Base-by-base conservation (phyloP, 2,329 filamentous ascomycete species). In the Neonectria ditissima region DNA sequence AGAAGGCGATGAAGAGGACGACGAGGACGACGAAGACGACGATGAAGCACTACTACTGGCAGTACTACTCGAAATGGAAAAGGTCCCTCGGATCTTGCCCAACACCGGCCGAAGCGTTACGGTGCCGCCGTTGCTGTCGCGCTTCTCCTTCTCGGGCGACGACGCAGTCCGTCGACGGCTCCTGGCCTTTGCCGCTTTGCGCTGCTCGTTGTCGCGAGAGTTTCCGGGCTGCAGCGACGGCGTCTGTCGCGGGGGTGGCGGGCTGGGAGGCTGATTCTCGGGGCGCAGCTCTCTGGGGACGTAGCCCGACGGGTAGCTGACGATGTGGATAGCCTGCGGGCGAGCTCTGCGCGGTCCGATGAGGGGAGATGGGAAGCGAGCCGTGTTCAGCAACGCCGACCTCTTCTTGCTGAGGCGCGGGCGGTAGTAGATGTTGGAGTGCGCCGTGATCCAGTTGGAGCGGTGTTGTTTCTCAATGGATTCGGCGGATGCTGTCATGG, bases 231-330 rank as follows among this genome's bases (percentile, higher is more conserved):
- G 69, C 24, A 71, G 37, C 14, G 70, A 73, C 37, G 70, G 70
- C 13, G 65, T 59, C 37, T 59, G 69, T 16, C 67, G 67, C 51
- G 61, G 45, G 22, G 59, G 51, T 30, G 62, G 62, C 14, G 69
- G 69, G 48, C 63, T 55, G n/a, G 54, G 53, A 43, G 70, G 62
- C 50, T 65, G 69, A 37, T 63, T 62, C 26, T 58, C 60, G 55
- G 58, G 68, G 32, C 81, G 79, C 47, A 84, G 70, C 61, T 85
- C 83, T 62, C 78, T 77, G 18, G 83, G 83, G 24, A 84, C 75
- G 72, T 81, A 81, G 56, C 80, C 80, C 2, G 79, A 70, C 3
- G 80, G 80, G 58, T 78, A 81, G 28, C 79, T 80, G 64, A 80
- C 69, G 56, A 81, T 79, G 73, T 81, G 79, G 59, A 81, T 81